Conservation (phyloP, 345 rosid genomes). For the Bruguiera sexangula region DNA sequence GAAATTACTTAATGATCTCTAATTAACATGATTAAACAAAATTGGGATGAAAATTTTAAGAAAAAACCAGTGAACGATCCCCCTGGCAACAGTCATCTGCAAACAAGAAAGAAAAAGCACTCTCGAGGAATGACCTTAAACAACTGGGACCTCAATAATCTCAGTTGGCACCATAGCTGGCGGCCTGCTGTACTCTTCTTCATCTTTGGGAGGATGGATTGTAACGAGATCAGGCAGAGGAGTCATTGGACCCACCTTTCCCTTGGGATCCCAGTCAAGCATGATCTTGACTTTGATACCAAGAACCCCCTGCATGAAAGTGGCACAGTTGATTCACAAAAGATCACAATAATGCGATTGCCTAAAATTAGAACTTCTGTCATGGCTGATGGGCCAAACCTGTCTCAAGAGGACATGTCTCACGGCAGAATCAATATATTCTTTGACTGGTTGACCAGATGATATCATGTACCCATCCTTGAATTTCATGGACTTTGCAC, state of each 20-base stretch:
- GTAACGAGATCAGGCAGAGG: conserved; percentile 81
- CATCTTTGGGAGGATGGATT: conserved; percentile 78
- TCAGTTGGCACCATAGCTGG: conserved; percentile 17
- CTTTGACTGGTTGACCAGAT: conserved; percentile 93
- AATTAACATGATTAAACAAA: not conserved
- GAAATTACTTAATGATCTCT: too few species aligned
- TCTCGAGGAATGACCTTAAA: not conserved
- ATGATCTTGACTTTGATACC: conserved; percentile 86
- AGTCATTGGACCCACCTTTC: conserved; percentile 66
- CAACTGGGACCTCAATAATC: conserved; percentile 34
- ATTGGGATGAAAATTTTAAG: not conserved
- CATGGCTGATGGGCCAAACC: conserved; percentile 33
- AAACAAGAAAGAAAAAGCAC: not conserved
- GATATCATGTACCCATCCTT: conserved; percentile 96
- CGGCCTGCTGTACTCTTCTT: conserved; percentile 28
- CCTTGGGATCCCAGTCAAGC: conserved; percentile 90
- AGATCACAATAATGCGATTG: not conserved
- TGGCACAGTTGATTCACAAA: not conserved
- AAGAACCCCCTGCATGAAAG: conserved; percentile 59
- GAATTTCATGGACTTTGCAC: conserved; percentile 94
- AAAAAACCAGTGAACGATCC: not conserved
- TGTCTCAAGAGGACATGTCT: conserved; percentile 85
- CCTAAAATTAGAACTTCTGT: not conserved
- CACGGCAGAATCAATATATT: conserved; percentile 85
- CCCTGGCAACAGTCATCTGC: not conserved